Percentiles rank a stretch among this genome's conserved stretches.
Conservation (phyloP, 768 basidiomycete species). For the Asterophora parasitica region DNA sequence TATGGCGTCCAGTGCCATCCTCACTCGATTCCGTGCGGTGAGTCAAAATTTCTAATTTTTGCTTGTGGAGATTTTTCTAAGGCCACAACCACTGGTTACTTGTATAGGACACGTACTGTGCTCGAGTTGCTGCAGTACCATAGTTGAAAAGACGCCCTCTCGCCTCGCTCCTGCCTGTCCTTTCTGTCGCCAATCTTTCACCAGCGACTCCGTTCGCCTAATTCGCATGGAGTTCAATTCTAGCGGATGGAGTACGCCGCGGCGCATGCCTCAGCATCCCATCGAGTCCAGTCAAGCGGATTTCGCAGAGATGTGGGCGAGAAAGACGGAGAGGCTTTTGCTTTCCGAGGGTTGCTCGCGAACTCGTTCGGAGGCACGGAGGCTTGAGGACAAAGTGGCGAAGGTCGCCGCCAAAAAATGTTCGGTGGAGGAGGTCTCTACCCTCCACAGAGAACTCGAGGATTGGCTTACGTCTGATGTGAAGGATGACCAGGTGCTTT, state of each 20-base stretch:
- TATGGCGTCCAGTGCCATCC: slow-evolving; percentile 70
- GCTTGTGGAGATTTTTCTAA: slow-evolving; percentile 22
- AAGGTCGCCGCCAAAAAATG: slow-evolving; percentile 80
- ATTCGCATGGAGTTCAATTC: slow-evolving; percentile 75
- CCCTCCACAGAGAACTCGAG: slow-evolving; percentile 74
- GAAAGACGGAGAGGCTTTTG: slow-evolving; percentile 45
- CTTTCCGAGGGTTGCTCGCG: slow-evolving; percentile 38
- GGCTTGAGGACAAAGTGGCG: slow-evolving; percentile 74
- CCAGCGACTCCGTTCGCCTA: slow-evolving; percentile 59
- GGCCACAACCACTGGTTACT: slow-evolving; percentile 18
- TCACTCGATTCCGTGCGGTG: slow-evolving; percentile 81
- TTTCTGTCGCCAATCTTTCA: slow-evolving; percentile 78
- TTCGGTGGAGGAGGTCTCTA: slow-evolving; percentile 79
- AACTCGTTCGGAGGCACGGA: slow-evolving; percentile 51
- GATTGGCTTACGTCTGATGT: slow-evolving; percentile 64
- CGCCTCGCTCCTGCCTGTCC: slow-evolving; percentile 74
- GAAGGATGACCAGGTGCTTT: slow-evolving; percentile 63
- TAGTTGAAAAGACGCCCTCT: slow-evolving; percentile 74
- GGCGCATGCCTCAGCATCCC: slow-evolving; percentile 38
- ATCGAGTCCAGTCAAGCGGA: slow-evolving; percentile 44
- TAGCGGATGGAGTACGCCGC: slow-evolving; percentile 66
- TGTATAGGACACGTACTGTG: slow-evolving; percentile 74
- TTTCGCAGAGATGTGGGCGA: slow-evolving; percentile 36
- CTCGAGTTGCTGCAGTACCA: slow-evolving; percentile 69
- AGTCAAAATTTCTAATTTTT: slow-evolving; percentile 25